These are phyloP conservation scores for Strobilomyces dryophilus DNA, from an alignment of 768 basidiomycete genomes.

Conservation along the genomic window DNA sequence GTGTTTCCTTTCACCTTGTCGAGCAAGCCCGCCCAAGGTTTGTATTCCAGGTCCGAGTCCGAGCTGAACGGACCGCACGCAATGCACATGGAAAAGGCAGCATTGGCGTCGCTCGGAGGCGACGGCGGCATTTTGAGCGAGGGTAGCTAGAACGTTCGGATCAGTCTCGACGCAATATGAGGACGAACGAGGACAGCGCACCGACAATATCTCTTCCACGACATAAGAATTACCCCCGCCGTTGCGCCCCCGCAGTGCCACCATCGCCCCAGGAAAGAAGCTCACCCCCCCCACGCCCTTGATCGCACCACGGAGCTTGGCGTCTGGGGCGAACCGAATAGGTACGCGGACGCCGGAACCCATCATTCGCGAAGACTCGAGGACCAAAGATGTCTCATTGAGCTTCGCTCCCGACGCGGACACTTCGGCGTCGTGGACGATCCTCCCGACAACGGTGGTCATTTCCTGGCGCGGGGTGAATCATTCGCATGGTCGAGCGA, in stretches of 20 bases:
- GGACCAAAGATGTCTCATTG: conserved; percentile 64
- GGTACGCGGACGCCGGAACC: conserved; percentile 63
- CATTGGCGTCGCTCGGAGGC: conserved; percentile 31
- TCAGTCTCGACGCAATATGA: background rate
- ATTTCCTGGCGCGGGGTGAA: conserved; percentile 43
- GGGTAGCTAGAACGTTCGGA: conserved; percentile 48
- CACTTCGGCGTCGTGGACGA: conserved; percentile 64
- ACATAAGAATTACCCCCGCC: conserved; percentile 87
- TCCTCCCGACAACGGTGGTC: conserved; percentile 68
- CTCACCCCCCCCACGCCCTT: conserved; percentile 64
- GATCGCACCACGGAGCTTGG: conserved; percentile 61
- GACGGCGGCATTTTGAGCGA: conserved; percentile 47
- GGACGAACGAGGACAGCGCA: conserved; percentile 35
- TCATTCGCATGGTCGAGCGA: background rate
- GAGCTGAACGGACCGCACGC: conserved; percentile 86
- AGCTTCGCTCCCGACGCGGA: conserved; percentile 57
- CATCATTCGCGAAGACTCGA: conserved; percentile 82
- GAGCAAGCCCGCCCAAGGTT: conserved; percentile 62
- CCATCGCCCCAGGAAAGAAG: conserved; percentile 86
- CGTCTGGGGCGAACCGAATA: conserved; percentile 61
- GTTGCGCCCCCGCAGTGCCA: conserved; percentile 83
- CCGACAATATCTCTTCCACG: conserved; percentile 76
- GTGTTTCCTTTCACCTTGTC: conserved; percentile 56
- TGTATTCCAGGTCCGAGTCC: conserved; percentile 73
- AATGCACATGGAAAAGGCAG: conserved; percentile 60